phyloP scores from a whole-genome alignment of 1,284 basidiomycete species.

The Sanghuangporus weigelae region DNA sequence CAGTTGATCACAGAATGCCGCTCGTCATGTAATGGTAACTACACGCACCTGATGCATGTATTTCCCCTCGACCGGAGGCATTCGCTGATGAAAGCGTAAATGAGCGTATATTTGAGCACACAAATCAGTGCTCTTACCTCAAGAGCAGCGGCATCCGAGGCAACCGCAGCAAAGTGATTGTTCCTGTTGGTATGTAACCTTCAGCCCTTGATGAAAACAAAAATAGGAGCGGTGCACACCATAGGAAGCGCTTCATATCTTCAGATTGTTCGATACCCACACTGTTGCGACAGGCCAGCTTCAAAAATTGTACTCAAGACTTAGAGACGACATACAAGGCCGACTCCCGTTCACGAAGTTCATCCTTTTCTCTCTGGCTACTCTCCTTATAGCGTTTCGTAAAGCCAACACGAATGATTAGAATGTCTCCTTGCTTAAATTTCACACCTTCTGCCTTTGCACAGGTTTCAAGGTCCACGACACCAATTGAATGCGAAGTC shows the following conservation, averaged over 20 bases:
- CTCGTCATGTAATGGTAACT: neutral
- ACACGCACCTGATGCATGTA: conserved; percentile 53
- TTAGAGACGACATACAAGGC: conserved; percentile 41
- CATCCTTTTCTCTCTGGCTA: conserved; percentile 42
- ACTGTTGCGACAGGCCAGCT: conserved; percentile 26
- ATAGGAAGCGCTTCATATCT: conserved; percentile 66
- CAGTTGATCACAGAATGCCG: neutral
- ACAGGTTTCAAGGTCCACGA: conserved; percentile 53
- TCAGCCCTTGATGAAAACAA: neutral
- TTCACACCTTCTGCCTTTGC: conserved; percentile 55
- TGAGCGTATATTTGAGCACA: neutral
- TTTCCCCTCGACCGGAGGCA: conserved; percentile 46
- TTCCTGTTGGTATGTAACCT: conserved; percentile 42
- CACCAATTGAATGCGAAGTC: conserved; percentile 51
- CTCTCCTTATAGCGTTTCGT: conserved; percentile 52
- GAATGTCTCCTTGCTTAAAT: conserved; percentile 56
- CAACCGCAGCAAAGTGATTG: conserved; percentile 72
- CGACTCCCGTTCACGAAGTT: conserved; percentile 38
- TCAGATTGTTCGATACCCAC: conserved; percentile 66
- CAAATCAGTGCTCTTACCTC: conserved; percentile 39
- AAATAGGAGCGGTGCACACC: conserved; percentile 35
- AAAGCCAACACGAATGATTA: conserved; percentile 62
- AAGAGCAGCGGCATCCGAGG: conserved; percentile 65
- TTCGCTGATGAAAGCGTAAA: conserved; percentile 34
- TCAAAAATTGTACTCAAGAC: neutral